Evolutionary conservation across 331 rosid species (phyloP).

Genomic region (Pyrus hybrid): DNA sequence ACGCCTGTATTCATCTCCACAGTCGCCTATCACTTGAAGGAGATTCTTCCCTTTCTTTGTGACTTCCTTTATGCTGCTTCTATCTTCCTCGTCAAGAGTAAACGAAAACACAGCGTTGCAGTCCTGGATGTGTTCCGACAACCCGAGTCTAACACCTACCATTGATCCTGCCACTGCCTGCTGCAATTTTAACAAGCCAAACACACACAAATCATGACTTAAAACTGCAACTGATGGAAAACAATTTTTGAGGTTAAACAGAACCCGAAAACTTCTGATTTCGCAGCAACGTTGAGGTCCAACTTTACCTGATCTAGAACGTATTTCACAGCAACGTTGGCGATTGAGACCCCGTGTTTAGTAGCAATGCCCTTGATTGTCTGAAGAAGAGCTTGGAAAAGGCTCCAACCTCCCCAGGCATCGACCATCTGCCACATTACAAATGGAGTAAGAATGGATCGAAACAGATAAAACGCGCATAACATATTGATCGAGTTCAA

Average conservation of each 20-base stretch:
- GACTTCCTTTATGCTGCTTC: constrained; percentile 65
- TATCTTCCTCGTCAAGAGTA: constrained; percentile 75
- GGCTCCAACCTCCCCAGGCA: constrained; percentile 96
- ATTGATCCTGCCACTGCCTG: constrained; percentile 81
- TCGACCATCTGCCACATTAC: constrained; percentile 66
- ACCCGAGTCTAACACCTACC: constrained; percentile 91
- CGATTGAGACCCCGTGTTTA: constrained; percentile 71
- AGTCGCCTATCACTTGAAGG: constrained; percentile 80
- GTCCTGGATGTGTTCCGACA: constrained; percentile 81
- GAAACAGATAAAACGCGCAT: neutral
- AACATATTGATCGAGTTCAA: neutral
- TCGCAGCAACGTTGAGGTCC: too few relatives aligned
- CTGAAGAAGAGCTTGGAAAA: constrained; percentile 72
- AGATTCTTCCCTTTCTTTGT: constrained; percentile 68
- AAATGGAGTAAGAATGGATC: constrained; percentile 3
- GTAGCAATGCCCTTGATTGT: constrained; percentile 69
- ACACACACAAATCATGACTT: neutral
- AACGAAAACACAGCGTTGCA: constrained; percentile 65
- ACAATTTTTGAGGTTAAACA: neutral
- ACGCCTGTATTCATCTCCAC: constrained; percentile 97
- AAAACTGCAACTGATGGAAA: neutral
- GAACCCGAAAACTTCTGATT: constrained; percentile 21
- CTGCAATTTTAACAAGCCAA: constrained; percentile 32
- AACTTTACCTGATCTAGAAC: constrained; percentile 68
- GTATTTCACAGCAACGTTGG: constrained; percentile 79